Evolutionary conservation across 352 stramenopile species (phyloP).

Genomic region (Globisporangium alternatum): DNA sequence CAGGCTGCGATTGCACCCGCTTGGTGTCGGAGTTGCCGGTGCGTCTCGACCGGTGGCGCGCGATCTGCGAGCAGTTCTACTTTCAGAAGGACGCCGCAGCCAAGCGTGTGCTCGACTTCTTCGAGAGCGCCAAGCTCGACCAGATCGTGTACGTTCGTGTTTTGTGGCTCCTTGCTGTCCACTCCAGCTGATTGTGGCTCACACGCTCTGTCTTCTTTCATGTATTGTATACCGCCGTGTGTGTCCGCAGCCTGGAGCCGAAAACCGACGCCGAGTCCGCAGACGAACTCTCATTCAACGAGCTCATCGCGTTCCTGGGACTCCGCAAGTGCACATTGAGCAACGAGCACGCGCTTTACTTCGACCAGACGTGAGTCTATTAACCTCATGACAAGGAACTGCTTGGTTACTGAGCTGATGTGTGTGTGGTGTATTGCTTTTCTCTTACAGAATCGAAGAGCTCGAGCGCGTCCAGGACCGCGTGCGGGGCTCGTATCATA

Average conservation of each 20-base stretch:
- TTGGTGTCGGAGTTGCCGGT: conserved; percentile 22
- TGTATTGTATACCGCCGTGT: not conserved
- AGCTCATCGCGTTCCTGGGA: conserved; percentile 32
- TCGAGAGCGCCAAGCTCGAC: conserved; percentile 61
- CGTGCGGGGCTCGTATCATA: conserved; percentile 55
- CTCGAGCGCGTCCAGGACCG: conserved; percentile 68
- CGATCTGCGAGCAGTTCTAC: conserved; percentile 63
- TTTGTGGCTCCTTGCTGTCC: not conserved
- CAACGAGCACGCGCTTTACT: conserved; percentile 34
- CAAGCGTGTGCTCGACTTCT: conserved; percentile 67
- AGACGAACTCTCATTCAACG: conserved; percentile 16
- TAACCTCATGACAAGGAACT: not conserved
- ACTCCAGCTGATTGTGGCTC: not conserved
- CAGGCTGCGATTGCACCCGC: conserved; percentile 37
- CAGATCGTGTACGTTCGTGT: conserved; percentile 43
- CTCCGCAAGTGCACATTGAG: conserved; percentile 38
- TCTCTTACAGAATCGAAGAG: conserved; percentile 40
- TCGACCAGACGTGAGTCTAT: conserved; percentile 36
- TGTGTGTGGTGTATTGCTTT: too few relatives aligned
- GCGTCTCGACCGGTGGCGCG: conserved; percentile 46
- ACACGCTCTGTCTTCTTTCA: not conserved
- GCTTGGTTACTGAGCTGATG: conserved; percentile 5
- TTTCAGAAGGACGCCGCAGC: conserved; percentile 50
- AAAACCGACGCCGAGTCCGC: conserved; percentile 12
- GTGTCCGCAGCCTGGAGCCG: conserved; percentile 6